Conservation (phyloP, 1,284 basidiomycete genomes). For the Trametes pubescens region DNA sequence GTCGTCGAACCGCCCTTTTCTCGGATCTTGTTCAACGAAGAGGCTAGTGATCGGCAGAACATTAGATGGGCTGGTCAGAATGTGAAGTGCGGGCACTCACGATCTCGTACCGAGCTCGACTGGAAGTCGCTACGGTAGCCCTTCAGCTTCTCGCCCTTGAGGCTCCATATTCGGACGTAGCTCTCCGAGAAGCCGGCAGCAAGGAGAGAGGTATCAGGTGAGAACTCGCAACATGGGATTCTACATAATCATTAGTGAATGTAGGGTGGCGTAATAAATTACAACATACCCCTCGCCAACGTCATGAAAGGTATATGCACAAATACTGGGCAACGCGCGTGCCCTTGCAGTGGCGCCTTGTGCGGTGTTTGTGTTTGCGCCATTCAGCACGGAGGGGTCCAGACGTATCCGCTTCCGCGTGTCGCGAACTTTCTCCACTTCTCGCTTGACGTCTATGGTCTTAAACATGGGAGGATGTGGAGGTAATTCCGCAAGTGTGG, state of each 20-base stretch:
- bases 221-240: constrained; percentile 89
- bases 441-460: constrained; percentile 89
- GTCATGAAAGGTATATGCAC: constrained; percentile 93
- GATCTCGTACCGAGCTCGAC: constrained; percentile 70
- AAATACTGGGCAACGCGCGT: constrained; percentile 86
- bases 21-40: constrained; percentile 68
- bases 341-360: constrained; percentile 64
- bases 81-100: constrained; percentile 49
- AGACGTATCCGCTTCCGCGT: constrained; percentile 89
- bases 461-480: constrained; percentile 87
- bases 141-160: constrained; percentile 91
- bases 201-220: constrained; percentile 92
- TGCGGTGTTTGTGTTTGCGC: constrained; percentile 62
- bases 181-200: constrained; percentile 97
- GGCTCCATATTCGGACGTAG: constrained; percentile 93
- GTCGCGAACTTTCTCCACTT: constrained; percentile 91
- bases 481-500: constrained; percentile 77
- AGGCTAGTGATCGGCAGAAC: constrained; percentile 49
- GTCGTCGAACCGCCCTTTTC: constrained; percentile 86
- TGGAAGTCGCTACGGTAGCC: constrained; percentile 82
- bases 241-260: constrained; percentile 49
- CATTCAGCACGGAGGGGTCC: constrained; percentile 72
- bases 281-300: constrained; percentile 83
- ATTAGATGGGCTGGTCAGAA: background rate
- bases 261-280: constrained; percentile 2